These are phyloP conservation scores for Exophiala viscosa DNA, from an alignment of 2,329 filamentous ascomycete species.

Conservation along the genomic window DNA sequence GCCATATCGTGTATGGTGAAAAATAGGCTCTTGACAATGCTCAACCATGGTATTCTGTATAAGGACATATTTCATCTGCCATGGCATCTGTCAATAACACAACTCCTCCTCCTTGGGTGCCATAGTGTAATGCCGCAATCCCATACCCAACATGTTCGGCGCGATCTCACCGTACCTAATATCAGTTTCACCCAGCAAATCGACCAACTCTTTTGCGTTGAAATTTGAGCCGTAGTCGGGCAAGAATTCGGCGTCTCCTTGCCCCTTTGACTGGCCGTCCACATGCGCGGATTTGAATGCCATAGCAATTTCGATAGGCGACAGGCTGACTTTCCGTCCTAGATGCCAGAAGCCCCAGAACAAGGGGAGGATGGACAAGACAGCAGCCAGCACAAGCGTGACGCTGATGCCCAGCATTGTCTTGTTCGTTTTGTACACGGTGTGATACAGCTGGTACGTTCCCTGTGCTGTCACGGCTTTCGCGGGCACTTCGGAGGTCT, in stretches of 20 bases:
- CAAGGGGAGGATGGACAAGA: slow-evolving; percentile 23
- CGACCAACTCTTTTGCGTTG: slow-evolving; percentile 89
- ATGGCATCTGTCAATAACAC: no score
- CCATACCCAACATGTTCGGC: slow-evolving; percentile 3
- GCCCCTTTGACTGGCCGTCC: background rate
- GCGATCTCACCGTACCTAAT: slow-evolving; percentile 7
- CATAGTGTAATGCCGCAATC: background rate
- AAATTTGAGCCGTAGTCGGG: slow-evolving; percentile 48
- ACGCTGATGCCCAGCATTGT: slow-evolving; percentile 14
- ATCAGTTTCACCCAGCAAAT: background rate
- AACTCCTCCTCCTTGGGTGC: no score
- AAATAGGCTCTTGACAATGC: no score
- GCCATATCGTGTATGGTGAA: no score
- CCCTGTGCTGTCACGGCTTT: background rate
- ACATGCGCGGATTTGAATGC: slow-evolving; percentile 7
- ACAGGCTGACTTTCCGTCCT: slow-evolving; percentile 26
- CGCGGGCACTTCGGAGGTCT: background rate
- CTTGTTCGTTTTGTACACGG: slow-evolving; percentile 6
- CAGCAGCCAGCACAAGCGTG: slow-evolving; percentile 32
- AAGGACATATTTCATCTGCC: no score
- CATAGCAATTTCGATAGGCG: slow-evolving; percentile 29
- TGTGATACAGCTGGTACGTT: slow-evolving; percentile 2
- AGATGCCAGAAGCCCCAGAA: slow-evolving; percentile 29
- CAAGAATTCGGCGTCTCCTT: background rate
- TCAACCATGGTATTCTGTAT: no score